These are phyloP conservation scores for Claviceps arundinis DNA, from an alignment of 2,329 filamentous ascomycete species.

Conservation along the genomic window DNA sequence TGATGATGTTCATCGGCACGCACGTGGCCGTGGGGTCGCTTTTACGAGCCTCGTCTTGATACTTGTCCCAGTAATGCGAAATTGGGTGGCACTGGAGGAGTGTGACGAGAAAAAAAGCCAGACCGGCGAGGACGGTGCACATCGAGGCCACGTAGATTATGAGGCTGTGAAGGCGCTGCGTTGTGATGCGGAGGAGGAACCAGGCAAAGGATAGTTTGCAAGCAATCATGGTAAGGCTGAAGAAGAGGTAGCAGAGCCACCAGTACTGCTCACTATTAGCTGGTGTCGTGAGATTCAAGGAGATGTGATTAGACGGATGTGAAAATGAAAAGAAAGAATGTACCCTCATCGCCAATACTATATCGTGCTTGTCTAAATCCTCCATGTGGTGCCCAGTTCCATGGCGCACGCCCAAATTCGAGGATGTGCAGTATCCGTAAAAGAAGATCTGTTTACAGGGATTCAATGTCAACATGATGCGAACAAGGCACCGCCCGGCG, in stretches of 20 bases:
- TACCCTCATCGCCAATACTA: slow-evolving; percentile 22
- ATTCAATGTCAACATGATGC: too few relatives aligned
- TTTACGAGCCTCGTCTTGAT: slow-evolving; percentile 12
- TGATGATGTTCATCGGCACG: slow-evolving; percentile 29
- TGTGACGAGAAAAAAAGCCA: slow-evolving; percentile 27
- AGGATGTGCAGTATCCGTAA: slow-evolving; percentile 20
- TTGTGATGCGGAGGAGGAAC: slow-evolving; percentile 28
- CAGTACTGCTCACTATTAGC: slow-evolving; percentile 14
- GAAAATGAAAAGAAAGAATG: neutral
- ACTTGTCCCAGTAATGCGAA: slow-evolving; percentile 27
- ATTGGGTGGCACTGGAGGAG: slow-evolving; percentile 27
- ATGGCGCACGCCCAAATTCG: slow-evolving; percentile 19
- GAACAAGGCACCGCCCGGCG: too few relatives aligned
- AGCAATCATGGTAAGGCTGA: slow-evolving; percentile 21
- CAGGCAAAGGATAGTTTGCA: slow-evolving; percentile 30
- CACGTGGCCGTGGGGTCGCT: slow-evolving; percentile 12
- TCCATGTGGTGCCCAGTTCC: slow-evolving; percentile 26
- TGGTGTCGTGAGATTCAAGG: neutral
- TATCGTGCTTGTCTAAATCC: slow-evolving; percentile 16
- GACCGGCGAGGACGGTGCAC: slow-evolving; percentile 23
- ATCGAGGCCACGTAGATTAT: slow-evolving; percentile 24
- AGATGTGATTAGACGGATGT: neutral
- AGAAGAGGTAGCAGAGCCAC: slow-evolving; percentile 27
- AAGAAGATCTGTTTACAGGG: slow-evolving; percentile 19
- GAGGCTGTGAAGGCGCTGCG: slow-evolving; percentile 18